These are phyloP conservation scores for Phylloporus sp. DNA, from an alignment of 768 basidiomycete species.

Conservation along the genomic window DNA sequence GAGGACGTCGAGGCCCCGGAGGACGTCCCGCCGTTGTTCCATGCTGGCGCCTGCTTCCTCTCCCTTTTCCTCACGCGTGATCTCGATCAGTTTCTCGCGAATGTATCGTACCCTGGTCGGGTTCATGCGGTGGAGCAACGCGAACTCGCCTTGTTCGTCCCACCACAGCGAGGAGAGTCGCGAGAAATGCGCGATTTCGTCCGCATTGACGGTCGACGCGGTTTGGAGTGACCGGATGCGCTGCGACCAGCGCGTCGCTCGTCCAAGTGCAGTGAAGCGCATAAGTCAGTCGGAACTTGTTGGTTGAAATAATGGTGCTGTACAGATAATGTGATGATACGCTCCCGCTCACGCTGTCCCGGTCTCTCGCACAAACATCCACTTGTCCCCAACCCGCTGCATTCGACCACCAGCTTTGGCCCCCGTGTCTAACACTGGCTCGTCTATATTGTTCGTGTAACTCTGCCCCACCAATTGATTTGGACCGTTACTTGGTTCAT, in stretches of 20 bases:
- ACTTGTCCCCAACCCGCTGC: slow-evolving; percentile 68
- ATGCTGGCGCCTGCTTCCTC: slow-evolving; percentile 30
- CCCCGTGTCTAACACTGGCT: slow-evolving; percentile 4
- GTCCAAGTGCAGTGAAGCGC: slow-evolving; percentile 20
- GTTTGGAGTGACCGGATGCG: slow-evolving; percentile 20
- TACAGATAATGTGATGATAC: slow-evolving; percentile 25
- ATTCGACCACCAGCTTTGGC: slow-evolving; percentile 48
- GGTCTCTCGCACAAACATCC: slow-evolving; percentile 59
- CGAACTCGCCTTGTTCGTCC: slow-evolving; percentile 91
- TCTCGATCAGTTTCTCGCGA: slow-evolving; percentile 66
- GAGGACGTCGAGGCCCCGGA: slow-evolving; percentile 69
- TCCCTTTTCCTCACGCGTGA: slow-evolving; percentile 50
- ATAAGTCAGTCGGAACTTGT: slow-evolving; percentile 1
- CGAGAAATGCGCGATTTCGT: slow-evolving; percentile 88
- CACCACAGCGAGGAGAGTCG: slow-evolving; percentile 90
- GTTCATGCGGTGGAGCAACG: slow-evolving; percentile 91
- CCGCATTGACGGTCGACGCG: slow-evolving; percentile 51
- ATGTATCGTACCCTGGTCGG: slow-evolving; percentile 83
- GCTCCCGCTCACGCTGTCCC: slow-evolving; percentile 20
- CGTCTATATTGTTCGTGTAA: slow-evolving; percentile 1
- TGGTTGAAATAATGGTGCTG: slow-evolving; percentile 4
- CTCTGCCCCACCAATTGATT: background rate
- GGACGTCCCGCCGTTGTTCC: slow-evolving; percentile 30
- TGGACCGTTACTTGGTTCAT: slow-evolving; percentile 36
- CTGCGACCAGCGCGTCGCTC: slow-evolving; percentile 7